Evolutionary conservation across 140 eudicot genomes (phyloP).

Genomic region (Stevia rebaudiana): DNA sequence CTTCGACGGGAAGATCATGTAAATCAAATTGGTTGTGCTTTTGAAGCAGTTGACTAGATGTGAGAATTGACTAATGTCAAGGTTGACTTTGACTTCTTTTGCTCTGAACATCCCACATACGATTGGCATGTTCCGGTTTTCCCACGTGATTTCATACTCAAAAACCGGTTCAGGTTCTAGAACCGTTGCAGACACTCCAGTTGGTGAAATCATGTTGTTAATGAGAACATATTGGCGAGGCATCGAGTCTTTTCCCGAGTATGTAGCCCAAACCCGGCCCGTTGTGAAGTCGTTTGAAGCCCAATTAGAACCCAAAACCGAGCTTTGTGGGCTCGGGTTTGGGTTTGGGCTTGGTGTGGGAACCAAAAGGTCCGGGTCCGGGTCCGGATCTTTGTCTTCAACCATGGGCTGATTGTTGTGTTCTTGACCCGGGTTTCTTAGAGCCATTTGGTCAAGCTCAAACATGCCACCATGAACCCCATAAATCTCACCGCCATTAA

Average conservation of each 20-base stretch:
- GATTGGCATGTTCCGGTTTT: conserved; percentile 38
- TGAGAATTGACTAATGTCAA: conserved; percentile 38
- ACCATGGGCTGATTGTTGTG: conserved; percentile 11
- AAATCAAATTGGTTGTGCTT: conserved; percentile 29
- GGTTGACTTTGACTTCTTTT: conserved; percentile 26
- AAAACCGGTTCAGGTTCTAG: conserved; percentile 41
- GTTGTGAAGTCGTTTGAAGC: conserved; percentile 34
- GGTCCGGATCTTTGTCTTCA: conserved; percentile 4
- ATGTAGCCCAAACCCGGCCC: conserved; percentile 64
- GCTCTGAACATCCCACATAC: conserved; percentile 48
- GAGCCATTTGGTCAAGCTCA: conserved; percentile 53
- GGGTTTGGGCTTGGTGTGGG: conserved; percentile 15
- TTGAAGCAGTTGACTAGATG: conserved; percentile 42
- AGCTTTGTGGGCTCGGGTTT: conserved; percentile 3
- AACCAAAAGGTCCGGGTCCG: conserved; percentile 14
- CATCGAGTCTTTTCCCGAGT: conserved; percentile 42
- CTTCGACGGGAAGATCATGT: conserved; percentile 49
- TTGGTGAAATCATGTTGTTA: conserved; percentile 33
- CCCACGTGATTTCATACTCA: conserved; percentile 32
- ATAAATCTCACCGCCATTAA: conserved; percentile 41
- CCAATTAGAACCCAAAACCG: conserved; percentile 41
- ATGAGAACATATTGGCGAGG: conserved; percentile 51
- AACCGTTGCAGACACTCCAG: conserved; percentile 34
- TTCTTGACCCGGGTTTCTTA: conserved; percentile 22
- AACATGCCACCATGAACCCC: conserved; percentile 45